These are phyloP conservation scores for Lactarius tabidus DNA, from an alignment of 768 basidiomycete species.

Conservation along the genomic window DNA sequence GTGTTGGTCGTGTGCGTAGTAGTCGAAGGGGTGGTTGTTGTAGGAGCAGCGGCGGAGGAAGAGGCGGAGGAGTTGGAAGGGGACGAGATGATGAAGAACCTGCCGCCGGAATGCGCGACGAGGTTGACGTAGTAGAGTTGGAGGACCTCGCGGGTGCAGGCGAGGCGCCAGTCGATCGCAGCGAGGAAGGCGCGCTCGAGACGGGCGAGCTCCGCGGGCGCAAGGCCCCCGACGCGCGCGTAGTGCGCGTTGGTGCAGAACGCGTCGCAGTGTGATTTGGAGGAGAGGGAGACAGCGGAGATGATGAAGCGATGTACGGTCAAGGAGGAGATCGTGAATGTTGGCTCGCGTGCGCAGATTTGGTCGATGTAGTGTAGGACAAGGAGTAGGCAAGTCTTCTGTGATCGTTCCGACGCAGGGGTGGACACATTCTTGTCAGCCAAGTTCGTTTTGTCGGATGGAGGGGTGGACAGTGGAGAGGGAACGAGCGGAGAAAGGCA, in stretches of 20 bases:
- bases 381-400: conserved; percentile 79
- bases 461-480: conserved; percentile 14
- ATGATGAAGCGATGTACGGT: conserved; percentile 94
- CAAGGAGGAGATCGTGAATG: conserved; percentile 91
- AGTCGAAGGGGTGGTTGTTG: too few relatives aligned
- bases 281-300: conserved; percentile 85
- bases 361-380: conserved; percentile 89
- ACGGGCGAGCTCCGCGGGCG: conserved; percentile 81
- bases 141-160: conserved; percentile 87
- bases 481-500: conserved; percentile 26
- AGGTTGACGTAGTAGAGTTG: conserved; percentile 95
- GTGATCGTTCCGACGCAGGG: conserved; percentile 1
- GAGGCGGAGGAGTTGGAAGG: neutral
- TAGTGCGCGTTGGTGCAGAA: conserved; percentile 95
- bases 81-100: conserved; percentile 43
- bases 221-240: conserved; percentile 92
- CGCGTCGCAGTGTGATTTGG: conserved; percentile 92
- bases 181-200: conserved; percentile 82
- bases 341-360: conserved; percentile 81
- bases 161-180: conserved; percentile 92
- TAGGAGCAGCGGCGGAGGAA: neutral
- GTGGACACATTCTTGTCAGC: neutral
- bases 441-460: neutral
- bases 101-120: conserved; percentile 70
- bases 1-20: conserved; percentile 40